These are phyloP conservation scores for Aspergillus nomiae DNA, from an alignment of 2,329 filamentous ascomycete species.

Conservation along the genomic window DNA sequence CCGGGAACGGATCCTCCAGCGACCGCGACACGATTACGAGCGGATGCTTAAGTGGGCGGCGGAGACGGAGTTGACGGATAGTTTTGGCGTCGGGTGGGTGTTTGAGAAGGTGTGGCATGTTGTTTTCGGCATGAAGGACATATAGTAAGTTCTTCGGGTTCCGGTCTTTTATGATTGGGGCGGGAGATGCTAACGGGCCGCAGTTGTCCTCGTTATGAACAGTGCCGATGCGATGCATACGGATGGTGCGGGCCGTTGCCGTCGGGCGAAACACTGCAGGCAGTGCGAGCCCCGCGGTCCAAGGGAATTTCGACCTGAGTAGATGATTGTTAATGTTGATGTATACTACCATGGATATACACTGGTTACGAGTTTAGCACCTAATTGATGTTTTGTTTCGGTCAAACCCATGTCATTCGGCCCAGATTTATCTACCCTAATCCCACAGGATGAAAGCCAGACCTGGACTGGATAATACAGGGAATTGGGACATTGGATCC, in stretches of 20 bases:
- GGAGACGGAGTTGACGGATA: conserved; percentile 32
- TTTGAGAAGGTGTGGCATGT: conserved; percentile 39
- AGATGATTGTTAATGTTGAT: conserved; percentile 8
- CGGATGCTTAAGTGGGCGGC: conserved; percentile 36
- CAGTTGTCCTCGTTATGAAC: conserved; percentile 32
- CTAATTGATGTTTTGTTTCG: neutral
- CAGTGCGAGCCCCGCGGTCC: conserved; percentile 17
- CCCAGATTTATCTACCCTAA: neutral
- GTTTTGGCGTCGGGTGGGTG: conserved; percentile 32
- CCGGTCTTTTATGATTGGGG: neutral
- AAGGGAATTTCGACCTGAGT: conserved; percentile 11
- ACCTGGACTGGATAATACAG: neutral
- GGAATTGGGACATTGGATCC: neutral
- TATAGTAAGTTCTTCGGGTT: conserved; percentile 23
- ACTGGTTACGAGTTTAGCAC: conserved; percentile 4
- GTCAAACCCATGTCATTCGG: neutral
- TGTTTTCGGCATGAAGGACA: conserved; percentile 32
- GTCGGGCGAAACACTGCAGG: conserved; percentile 30
- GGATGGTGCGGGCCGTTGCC: conserved; percentile 33
- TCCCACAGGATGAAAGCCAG: neutral
- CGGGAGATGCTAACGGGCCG: neutral
- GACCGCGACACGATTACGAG: conserved; percentile 32
- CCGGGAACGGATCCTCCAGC: conserved; percentile 30
- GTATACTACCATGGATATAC: conserved; percentile 12
- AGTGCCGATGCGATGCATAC: conserved; percentile 34